Evolutionary conservation across 257 asterid species (phyloP).

Genomic region (Fraxinus americana): DNA sequence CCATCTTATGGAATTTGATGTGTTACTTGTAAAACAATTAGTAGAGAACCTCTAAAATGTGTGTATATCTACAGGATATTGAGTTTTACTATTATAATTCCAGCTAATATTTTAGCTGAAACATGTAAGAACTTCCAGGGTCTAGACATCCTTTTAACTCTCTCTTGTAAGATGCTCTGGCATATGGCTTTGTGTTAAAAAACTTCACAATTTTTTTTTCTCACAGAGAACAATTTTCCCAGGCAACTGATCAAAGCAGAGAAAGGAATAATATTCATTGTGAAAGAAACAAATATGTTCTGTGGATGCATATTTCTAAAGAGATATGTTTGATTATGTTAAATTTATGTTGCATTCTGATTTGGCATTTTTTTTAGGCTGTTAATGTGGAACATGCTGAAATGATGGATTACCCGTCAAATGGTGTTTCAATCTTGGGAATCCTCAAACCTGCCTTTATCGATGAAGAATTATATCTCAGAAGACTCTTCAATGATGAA

Average conservation of each 20-base stretch:
- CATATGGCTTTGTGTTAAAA: conserved; percentile 8
- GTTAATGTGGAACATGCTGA: conserved; percentile 50
- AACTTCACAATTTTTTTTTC: conserved; percentile 4
- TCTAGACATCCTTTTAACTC: conserved; percentile 14
- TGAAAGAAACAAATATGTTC: conserved; percentile 6
- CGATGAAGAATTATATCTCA: conserved; percentile 66
- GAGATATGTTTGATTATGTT: not conserved
- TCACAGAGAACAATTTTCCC: not conserved
- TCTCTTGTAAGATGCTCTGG: conserved; percentile 19
- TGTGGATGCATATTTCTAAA: not conserved
- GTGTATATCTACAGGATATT: not conserved
- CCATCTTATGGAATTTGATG: not conserved
- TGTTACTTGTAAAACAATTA: not conserved
- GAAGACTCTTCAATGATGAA: conserved; percentile 57
- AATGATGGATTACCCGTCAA: conserved; percentile 66
- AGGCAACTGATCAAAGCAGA: conserved; percentile 10
- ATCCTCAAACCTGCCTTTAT: conserved; percentile 59
- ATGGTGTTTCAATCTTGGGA: conserved; percentile 76
- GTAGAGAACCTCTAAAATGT: not conserved
- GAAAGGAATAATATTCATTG: not conserved
- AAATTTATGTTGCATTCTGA: conserved; percentile 10
- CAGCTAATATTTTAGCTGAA: conserved; percentile 3
- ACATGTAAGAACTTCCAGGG: not conserved
- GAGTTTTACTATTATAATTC: not conserved
- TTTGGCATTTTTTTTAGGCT: conserved; percentile 45